Conservation (phyloP, 2,329 filamentous ascomycete genomes). For the Capronia coronata region DNA sequence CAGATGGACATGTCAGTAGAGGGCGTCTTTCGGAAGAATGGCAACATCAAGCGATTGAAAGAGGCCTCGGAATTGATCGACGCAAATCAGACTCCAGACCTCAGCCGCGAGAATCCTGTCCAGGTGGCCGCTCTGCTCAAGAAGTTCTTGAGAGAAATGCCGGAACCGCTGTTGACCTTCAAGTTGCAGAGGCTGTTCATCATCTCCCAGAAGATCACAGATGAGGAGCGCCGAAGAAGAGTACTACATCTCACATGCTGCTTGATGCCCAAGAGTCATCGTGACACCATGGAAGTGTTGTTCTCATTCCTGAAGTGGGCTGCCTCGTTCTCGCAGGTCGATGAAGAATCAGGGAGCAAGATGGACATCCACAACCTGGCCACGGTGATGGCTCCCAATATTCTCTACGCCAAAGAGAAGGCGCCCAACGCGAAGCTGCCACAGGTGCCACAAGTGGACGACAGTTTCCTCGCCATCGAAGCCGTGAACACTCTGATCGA, state of each 20-base stretch:
- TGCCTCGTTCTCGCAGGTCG: constrained; percentile 91
- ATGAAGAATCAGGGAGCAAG: constrained; percentile 94
- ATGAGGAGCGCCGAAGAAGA: constrained; percentile 73
- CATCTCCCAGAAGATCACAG: constrained; percentile 76
- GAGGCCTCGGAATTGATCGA: constrained; percentile 84
- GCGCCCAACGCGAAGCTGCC: constrained; percentile 42
- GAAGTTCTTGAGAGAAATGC: constrained; percentile 88
- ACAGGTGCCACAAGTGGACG: constrained; percentile 67
- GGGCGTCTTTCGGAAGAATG: constrained; percentile 97
- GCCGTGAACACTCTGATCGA: constrained; percentile 86
- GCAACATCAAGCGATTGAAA: constrained; percentile 89
- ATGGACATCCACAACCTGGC: constrained; percentile 98
- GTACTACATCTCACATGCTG: constrained; percentile 88
- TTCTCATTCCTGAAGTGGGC: constrained; percentile 98
- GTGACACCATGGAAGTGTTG: constrained; percentile 89
- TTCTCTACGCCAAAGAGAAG: constrained; percentile 62
- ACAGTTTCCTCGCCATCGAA: constrained; percentile 88
- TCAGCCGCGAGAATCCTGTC: constrained; percentile 83
- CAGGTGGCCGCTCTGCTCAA: constrained; percentile 91
- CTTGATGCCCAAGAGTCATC: constrained; percentile 81
- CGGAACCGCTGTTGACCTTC: constrained; percentile 88
- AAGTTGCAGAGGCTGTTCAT: constrained; percentile 91
- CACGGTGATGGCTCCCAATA: constrained; percentile 94
- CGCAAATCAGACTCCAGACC: constrained; percentile 74
- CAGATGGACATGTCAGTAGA: constrained; percentile 99